Conservation (phyloP, 2,329 filamentous ascomycete genomes). For the Nigrospora osmanthi region DNA sequence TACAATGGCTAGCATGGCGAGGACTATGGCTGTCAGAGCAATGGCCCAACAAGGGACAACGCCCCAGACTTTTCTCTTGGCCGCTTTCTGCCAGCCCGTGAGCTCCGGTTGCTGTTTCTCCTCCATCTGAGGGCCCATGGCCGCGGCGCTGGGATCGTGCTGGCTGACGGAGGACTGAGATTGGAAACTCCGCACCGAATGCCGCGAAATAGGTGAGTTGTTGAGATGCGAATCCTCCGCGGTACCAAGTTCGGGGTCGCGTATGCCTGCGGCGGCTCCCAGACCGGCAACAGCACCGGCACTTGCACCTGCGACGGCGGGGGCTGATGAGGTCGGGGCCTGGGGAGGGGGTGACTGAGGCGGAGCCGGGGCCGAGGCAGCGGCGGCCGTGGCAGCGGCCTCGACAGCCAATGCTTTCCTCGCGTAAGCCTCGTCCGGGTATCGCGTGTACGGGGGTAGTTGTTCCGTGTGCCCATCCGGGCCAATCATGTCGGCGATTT, state of each 20-base stretch:
- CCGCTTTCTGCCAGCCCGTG: slow-evolving; percentile 44
- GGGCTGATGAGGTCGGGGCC: slow-evolving; percentile 6
- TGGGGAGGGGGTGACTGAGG: slow-evolving; percentile 3
- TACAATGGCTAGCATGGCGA: slow-evolving; percentile 46
- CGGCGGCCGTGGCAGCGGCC: background rate
- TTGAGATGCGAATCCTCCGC: slow-evolving; percentile 39
- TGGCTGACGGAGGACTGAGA: slow-evolving; percentile 37
- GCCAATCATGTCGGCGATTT: slow-evolving; percentile 78
- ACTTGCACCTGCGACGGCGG: slow-evolving; percentile 33
- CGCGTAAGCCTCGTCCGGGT: slow-evolving; percentile 65
- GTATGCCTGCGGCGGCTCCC: slow-evolving; percentile 42
- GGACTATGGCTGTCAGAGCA: slow-evolving; percentile 35
- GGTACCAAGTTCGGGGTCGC: slow-evolving; percentile 56
- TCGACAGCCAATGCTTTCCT: slow-evolving; percentile 39
- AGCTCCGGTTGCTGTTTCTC: slow-evolving; percentile 39
- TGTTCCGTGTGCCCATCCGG: slow-evolving; percentile 86
- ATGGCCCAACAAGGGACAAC: slow-evolving; percentile 57
- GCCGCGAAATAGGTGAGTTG: slow-evolving; percentile 36
- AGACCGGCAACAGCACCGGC: slow-evolving; percentile 51
- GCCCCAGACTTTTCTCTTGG: slow-evolving; percentile 48
- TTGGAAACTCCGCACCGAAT: slow-evolving; percentile 42
- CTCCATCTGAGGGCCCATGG: slow-evolving; percentile 31
- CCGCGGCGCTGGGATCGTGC: slow-evolving; percentile 46
- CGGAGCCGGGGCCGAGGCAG: slow-evolving; percentile 3
- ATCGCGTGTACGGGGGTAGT: slow-evolving; percentile 83